A percentile compares a stretch with the other conserved stretches of the same genome.
Conservation (phyloP, 2,329 filamentous ascomycete genomes). For the Paecilomyces fulvus region DNA sequence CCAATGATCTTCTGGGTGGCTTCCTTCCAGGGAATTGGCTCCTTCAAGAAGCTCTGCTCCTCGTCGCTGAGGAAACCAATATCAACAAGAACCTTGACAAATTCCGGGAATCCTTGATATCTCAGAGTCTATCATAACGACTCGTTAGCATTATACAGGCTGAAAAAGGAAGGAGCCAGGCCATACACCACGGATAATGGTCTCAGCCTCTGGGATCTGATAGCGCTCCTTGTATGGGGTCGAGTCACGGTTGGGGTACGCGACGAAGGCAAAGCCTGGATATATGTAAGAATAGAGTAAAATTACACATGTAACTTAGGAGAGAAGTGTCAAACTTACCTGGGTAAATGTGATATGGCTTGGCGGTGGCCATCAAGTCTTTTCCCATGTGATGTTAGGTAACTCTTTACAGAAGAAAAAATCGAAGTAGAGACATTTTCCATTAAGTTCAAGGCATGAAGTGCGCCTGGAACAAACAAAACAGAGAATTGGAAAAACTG, state of each 20-base stretch:
- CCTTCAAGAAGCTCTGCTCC: slow-evolving; percentile 55
- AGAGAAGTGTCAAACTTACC: slow-evolving; percentile 38
- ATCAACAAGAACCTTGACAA: slow-evolving; percentile 79
- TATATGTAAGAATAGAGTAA: neutral
- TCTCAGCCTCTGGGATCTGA: slow-evolving; percentile 83
- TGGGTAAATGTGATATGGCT: slow-evolving; percentile 85
- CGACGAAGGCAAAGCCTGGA: slow-evolving; percentile 66
- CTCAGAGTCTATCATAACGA: slow-evolving; percentile 51
- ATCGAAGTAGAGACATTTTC: neutral
- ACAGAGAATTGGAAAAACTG: too few species aligned
- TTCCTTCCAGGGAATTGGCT: slow-evolving; percentile 70
- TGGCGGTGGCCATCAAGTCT: slow-evolving; percentile 77
- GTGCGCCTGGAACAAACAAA: too few species aligned
- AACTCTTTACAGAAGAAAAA: neutral
- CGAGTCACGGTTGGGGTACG: slow-evolving; percentile 88
- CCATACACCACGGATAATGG: slow-evolving; percentile 61
- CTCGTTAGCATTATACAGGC: neutral
- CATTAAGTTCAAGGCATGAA: too few species aligned
- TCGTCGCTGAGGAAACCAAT: slow-evolving; percentile 79
- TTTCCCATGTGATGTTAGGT: neutral
- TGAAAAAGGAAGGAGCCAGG: neutral
- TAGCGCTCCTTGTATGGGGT: slow-evolving; percentile 83
- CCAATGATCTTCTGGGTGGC: slow-evolving; percentile 70
- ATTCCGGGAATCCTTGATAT: slow-evolving; percentile 84
- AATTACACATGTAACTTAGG: neutral